Evolutionary conservation across 805 yeast species (phyloP), one percentile per base, ranked within the genome.

Genomic region (Candida pseudoglaebosa): DNA sequence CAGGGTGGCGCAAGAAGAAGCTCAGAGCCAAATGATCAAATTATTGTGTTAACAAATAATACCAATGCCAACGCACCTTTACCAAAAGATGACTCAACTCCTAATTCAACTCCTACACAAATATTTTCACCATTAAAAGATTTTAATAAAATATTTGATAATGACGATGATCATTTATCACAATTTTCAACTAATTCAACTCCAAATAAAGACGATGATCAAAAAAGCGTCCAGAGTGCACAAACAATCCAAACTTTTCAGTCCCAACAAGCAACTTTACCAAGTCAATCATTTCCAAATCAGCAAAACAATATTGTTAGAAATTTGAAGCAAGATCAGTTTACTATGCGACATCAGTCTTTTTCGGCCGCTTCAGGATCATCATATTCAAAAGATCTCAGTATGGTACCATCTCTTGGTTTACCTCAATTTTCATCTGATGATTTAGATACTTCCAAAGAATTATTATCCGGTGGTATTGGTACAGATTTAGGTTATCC

Each of bases 381-480:
- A 5, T 75, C 85, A 0, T 82, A 83, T 51, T 89, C 90, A 1
- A 73, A 72, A 32, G 88, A 84, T 18, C 5, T 5, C 6, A 26
- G 12, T 13, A 12, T 26, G 29, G 12, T 15, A 26, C 29, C 29
- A 10, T 85, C 82, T 2, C 86, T 84, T 54, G 78, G 95, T 1
- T 84, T 95, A 1, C 96, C 95, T 2, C 95, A 87, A 56, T 52
- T 45, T n/a, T 28, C 40, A 5, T 34, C 32, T n/a, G 43, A 39
- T 19, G 45, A 37, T 18, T 21, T 37, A 17, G 31, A 61, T 38
- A 61, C 63, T 28, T 53, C 48, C 34, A 53, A 49, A 34, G 62
- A 62, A 3, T 37, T 57, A 8, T 45, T 56, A 45, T 52, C 62
- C 21, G 41, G 48, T 21, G 67, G 70, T 6, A 50, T 67, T 33